Base-by-base conservation (phyloP, 305 asterid species). In the Vinca major region DNA sequence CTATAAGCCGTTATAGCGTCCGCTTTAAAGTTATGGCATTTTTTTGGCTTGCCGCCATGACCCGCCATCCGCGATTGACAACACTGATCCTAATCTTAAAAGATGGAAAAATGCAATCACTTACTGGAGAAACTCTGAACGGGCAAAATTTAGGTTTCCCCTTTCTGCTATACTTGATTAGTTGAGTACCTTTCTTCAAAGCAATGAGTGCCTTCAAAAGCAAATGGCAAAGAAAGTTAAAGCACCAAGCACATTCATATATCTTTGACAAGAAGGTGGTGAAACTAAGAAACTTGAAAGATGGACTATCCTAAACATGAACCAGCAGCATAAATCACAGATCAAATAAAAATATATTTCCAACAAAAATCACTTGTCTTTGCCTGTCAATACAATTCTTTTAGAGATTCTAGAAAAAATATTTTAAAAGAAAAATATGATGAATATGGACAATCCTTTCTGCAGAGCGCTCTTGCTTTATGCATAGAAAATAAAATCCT, bases 111-210 rank as follows among this genome's bases (percentile, higher is more conserved):
- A 17, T 41, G 58, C 50, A 66, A 79, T 56, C 33, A 81, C 92
- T 82, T 84, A 89, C 97, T 51, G 86, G 80, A 87, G 96, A 90
- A 79, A 92, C 84, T 88, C 96, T 85, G 84, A 92, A 88, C 60
- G 88, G 87, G 68, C 96, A 83, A 75, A 92, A 90, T 78, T 92
- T 92, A 44, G 97, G 98, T 86, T 85, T 92, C 79, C 98, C 96
- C 79, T 88, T 86, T 70, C 97, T 82, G 84, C 98, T 90, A 79
- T 92, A 92, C 85, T 92, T 92, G 85, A 92, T 78, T 70, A 92
- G 70, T 65, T 86, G 97, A 66, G 98, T 86, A 54, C 98, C 98
- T 79, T 89, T 92, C 86, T 88, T 90, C 95, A 92, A 84, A 69
- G 85, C 82, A 73, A 85, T 77, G 69, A 92, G 83, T 74, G 95